Evolutionary conservation across 1,284 basidiomycete genomes (phyloP).

Genomic region (Trametes hirsuta): DNA sequence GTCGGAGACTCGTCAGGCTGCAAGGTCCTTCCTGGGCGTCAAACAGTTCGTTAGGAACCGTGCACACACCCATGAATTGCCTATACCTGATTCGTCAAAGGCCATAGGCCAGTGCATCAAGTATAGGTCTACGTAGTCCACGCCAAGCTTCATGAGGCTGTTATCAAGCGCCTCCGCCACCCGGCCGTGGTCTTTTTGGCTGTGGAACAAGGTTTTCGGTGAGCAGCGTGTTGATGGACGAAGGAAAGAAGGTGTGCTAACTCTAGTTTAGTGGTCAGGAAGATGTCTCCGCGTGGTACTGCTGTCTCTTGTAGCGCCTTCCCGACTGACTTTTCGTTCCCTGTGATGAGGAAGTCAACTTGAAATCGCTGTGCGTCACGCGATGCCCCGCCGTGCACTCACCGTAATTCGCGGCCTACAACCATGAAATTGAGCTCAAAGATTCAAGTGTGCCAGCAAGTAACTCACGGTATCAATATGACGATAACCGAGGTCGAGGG

Average conservation of each 20-base stretch:
- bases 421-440: constrained; percentile 22
- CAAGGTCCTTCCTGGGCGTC: constrained; percentile 8
- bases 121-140: constrained; percentile 60
- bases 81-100: constrained; percentile 30
- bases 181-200: constrained; percentile 57
- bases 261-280: constrained; percentile 45
- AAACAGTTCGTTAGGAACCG: neutral
- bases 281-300: constrained; percentile 45
- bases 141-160: constrained; percentile 55
- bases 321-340: constrained; percentile 45
- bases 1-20: constrained; percentile 20
- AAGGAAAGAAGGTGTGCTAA: constrained; percentile 8
- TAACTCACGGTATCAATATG: constrained; percentile 7
- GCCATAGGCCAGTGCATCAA: constrained; percentile 26
- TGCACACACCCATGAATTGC: constrained; percentile 18
- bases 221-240: neutral
- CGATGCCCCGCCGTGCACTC: neutral
- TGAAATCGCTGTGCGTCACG: neutral
- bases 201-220: neutral
- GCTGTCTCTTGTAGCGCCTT: constrained; percentile 43
- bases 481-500: constrained; percentile 26
- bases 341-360: constrained; percentile 9
- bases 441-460: neutral
- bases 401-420: constrained; percentile 23
- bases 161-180: constrained; percentile 60